A percentile compares a stretch with the other conserved stretches of the same genome.
These are phyloP conservation scores for Aschersonia sp. DNA, from an alignment of 2,329 filamentous ascomycete genomes.

Conservation along the genomic window DNA sequence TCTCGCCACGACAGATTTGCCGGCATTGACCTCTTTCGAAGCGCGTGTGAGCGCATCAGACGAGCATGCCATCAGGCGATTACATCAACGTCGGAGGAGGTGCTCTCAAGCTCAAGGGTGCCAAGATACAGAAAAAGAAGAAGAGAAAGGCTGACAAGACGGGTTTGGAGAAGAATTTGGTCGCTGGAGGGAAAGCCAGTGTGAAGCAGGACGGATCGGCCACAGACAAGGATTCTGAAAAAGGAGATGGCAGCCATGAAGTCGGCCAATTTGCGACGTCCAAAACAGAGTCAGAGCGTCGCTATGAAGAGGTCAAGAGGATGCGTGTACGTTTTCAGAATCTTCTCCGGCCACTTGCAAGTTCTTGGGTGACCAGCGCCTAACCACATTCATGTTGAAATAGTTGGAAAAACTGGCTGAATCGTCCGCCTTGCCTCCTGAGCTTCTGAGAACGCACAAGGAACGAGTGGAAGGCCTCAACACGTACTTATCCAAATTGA, in stretches of 20 bases:
- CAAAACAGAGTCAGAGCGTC: constrained; percentile 77
- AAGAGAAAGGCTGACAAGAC: constrained; percentile 34
- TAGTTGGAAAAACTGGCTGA: constrained; percentile 72
- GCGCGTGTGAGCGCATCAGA: neutral
- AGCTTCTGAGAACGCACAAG: constrained; percentile 92
- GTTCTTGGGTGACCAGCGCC: too few species aligned
- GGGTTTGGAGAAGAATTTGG: constrained; percentile 32
- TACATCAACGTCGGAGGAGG: constrained; percentile 55
- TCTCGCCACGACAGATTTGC: too few species aligned
- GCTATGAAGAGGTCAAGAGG: constrained; percentile 65
- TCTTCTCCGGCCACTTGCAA: too few species aligned
- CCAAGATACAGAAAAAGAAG: constrained; percentile 52
- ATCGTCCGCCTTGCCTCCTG: constrained; percentile 39
- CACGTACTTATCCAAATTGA: constrained; percentile 78
- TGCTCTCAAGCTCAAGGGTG: constrained; percentile 75
- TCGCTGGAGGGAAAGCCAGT: constrained; percentile 10
- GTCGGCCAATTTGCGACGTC: constrained; percentile 10
- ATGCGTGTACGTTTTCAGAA: constrained; percentile 50
- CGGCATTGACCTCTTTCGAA: neutral
- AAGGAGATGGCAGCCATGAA: constrained; percentile 11
- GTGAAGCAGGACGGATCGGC: constrained; percentile 1
- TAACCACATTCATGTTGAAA: neutral
- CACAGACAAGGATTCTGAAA: constrained; percentile 12
- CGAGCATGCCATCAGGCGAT: constrained; percentile 58
- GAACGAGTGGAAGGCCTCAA: constrained; percentile 93